These are phyloP conservation scores for Yarrowia sp. DNA, from an alignment of 805 yeast genomes.

Conservation along the genomic window DNA sequence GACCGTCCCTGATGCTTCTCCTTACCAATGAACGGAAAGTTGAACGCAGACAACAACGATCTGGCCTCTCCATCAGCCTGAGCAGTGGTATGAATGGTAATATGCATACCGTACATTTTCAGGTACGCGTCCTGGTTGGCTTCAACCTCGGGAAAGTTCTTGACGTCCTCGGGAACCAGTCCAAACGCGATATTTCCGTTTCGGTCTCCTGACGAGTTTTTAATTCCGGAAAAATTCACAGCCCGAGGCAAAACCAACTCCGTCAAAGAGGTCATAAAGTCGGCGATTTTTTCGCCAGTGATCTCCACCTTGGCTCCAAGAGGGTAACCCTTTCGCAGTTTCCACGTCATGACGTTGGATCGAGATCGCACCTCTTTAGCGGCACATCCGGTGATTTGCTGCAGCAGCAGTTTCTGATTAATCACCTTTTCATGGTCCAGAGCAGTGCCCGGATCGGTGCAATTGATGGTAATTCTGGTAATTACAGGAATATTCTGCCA, in stretches of 20 bases:
- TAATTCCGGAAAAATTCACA: conserved; percentile 79
- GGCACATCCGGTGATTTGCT: conserved; percentile 91
- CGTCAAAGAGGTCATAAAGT: conserved; percentile 79
- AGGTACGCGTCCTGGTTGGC: conserved; percentile 89
- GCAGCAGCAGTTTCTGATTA: conserved; percentile 73
- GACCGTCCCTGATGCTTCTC: conserved; percentile 42
- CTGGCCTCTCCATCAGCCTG: conserved; percentile 89
- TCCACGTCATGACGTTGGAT: conserved; percentile 81
- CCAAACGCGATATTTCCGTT: conserved; percentile 87
- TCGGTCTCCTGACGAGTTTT: conserved; percentile 74
- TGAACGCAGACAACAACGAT: conserved; percentile 74
- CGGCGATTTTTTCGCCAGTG: conserved; percentile 77
- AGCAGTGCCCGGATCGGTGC: conserved; percentile 63
- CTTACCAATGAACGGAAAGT: conserved; percentile 68
- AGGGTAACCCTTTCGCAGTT: conserved; percentile 78
- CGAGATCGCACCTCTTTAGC: conserved; percentile 71
- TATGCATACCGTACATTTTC: conserved; percentile 76
- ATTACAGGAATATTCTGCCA: conserved; percentile 70
- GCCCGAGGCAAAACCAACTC: conserved; percentile 93
- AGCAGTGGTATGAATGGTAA: conserved; percentile 83
- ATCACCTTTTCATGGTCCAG: conserved; percentile 70
- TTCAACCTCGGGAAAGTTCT: conserved; percentile 90
- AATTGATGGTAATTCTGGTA: conserved; percentile 64
- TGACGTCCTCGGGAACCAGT: conserved; percentile 69
- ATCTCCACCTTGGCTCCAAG: conserved; percentile 87